Conservation (phyloP, 345 rosid species). For the Euclidium syriacum region DNA sequence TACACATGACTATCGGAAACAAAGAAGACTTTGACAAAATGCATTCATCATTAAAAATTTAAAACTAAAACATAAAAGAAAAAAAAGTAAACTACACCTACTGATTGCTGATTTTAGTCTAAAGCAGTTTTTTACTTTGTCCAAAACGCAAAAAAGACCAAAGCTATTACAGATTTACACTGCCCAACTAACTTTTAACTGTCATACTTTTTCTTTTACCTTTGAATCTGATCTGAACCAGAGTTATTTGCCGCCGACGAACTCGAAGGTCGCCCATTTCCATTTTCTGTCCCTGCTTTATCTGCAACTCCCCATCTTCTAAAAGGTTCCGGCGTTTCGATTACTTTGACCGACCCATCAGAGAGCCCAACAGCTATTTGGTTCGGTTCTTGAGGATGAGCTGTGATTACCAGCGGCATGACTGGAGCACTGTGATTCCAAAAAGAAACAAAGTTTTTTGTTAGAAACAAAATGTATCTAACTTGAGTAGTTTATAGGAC, state of each 20-base stretch:
- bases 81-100: neutral
- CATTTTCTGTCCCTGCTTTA: constrained; percentile 37
- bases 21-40: neutral
- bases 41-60: too few species aligned
- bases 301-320: constrained; percentile 57
- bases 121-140: constrained; percentile 8
- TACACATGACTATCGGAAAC: neutral
- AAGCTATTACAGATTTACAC: constrained; percentile 22
- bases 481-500: neutral
- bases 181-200: constrained; percentile 7
- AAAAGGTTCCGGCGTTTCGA: constrained; percentile 57
- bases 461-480: neutral
- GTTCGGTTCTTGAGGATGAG: constrained; percentile 71
- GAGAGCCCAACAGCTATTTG: constrained; percentile 63
- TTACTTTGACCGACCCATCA: constrained; percentile 56
- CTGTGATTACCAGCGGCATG: constrained; percentile 49
- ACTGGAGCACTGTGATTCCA: constrained; percentile 17
- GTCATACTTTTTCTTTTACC: constrained; percentile 22
- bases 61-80: neutral
- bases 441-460: neutral
- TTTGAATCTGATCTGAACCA: constrained; percentile 41
- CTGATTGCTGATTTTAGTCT: neutral
- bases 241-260: constrained; percentile 40
- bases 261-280: constrained; percentile 42
- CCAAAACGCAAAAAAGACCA: constrained; percentile 3